phyloP scores from a whole-genome alignment of 140 eudicot species.

The Ambrosia hybrid region DNA sequence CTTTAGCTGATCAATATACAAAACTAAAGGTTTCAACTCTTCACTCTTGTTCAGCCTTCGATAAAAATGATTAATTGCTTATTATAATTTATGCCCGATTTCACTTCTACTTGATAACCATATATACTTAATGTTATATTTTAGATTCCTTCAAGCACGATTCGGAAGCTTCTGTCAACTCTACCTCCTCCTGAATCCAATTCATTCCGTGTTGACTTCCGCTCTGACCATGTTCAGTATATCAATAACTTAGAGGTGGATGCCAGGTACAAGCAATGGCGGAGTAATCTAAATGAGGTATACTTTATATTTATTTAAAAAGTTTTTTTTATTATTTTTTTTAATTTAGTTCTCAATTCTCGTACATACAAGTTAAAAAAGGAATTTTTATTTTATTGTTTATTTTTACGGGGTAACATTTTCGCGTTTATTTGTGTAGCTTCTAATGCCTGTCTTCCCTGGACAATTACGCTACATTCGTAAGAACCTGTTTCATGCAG shows the following conservation, averaged over 20 bases:
- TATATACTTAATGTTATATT: conserved; percentile 11
- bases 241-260: conserved; percentile 88
- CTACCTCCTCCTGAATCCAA: conserved; percentile 72
- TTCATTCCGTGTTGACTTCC: conserved; percentile 86
- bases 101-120: neutral
- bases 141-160: conserved; percentile 71
- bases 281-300: conserved; percentile 94
- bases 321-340: neutral
- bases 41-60: conserved; percentile 1
- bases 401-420: conserved; percentile 3
- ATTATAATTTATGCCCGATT: neutral
- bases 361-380: too few relatives aligned
- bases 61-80: neutral
- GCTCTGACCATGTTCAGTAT: conserved; percentile 86
- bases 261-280: conserved; percentile 84
- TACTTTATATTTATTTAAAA: conserved; percentile 3
- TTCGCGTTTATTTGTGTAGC: conserved; percentile 39
- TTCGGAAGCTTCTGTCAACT: conserved; percentile 72
- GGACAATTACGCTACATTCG: conserved; percentile 98
- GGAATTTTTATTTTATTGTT: neutral
- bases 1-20: conserved; percentile 87
- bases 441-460: conserved; percentile 95
- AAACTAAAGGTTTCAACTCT: conserved; percentile 63
- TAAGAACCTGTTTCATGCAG: conserved; percentile 89
- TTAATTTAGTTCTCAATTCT: too few relatives aligned